Conservation (phyloP, 1,139 yeast species). For the Nakaseomyces kungkrabaensis region DNA sequence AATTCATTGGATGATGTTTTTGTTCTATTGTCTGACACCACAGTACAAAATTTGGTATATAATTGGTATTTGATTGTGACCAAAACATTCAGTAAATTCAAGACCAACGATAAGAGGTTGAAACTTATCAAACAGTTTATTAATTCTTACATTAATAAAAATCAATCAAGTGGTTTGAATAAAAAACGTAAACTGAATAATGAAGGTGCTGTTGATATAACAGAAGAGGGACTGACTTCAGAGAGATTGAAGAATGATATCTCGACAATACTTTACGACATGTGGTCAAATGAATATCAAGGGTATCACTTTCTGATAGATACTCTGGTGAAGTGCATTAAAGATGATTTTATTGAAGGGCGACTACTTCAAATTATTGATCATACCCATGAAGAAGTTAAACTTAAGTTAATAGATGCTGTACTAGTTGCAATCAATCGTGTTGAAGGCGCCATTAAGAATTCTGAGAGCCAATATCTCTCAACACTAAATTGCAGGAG, state of each 20-base stretch:
- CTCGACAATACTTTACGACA: conserved; percentile 14
- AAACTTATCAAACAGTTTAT: conserved; percentile 1
- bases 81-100: conserved; percentile 1
- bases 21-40: not conserved
- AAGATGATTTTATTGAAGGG: conserved; percentile 12
- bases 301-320: conserved; percentile 16
- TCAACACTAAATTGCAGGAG: not conserved
- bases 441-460: not conserved
- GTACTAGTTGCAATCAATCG: not conserved
- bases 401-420: not conserved
- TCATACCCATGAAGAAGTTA: not conserved
- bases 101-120: conserved; percentile 2
- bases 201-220: conserved; percentile 13
- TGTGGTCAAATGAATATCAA: conserved; percentile 11
- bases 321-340: conserved; percentile 9
- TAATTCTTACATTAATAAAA: not conserved
- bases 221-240: conserved; percentile 2
- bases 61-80: not conserved
- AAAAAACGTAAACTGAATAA: conserved; percentile 1
- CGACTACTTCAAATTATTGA: conserved; percentile 6
- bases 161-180: not conserved
- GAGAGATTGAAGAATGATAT: conserved; percentile 13
- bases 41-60: not conserved
- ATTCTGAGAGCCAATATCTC: conserved; percentile 1
- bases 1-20: not conserved